These are phyloP conservation scores for Candida dendrica DNA, from an alignment of 805 yeast species.

Conservation along the genomic window DNA sequence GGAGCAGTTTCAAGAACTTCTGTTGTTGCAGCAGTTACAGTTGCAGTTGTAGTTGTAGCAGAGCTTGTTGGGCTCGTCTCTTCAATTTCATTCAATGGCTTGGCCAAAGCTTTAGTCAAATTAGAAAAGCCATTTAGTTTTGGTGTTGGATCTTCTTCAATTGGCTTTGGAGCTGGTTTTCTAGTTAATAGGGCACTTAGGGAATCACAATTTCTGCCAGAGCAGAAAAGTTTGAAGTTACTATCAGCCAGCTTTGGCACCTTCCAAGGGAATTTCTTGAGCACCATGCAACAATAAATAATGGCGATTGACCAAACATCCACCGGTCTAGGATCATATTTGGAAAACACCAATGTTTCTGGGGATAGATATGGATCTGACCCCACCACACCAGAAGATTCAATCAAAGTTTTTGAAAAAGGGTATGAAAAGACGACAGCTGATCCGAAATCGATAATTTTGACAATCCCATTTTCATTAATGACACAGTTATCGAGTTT, in stretches of 20 bases:
- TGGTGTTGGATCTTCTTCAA: conserved; percentile 17
- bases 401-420: conserved; percentile 61
- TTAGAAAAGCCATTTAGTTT: conserved; percentile 18
- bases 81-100: conserved; percentile 17
- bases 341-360: conserved; percentile 75
- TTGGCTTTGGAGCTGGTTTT: conserved; percentile 41
- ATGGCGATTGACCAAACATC: conserved; percentile 93
- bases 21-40: conserved; percentile 1
- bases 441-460: conserved; percentile 88
- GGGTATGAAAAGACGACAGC: conserved; percentile 91
- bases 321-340: conserved; percentile 87
- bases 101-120: conserved; percentile 18
- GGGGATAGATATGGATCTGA: conserved; percentile 90
- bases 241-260: conserved; percentile 78
- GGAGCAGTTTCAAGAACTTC: conserved; percentile 1
- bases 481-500: conserved; percentile 91
- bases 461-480: conserved; percentile 73
- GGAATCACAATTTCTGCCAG: conserved; percentile 62
- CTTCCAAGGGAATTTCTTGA: conserved; percentile 92
- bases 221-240: conserved; percentile 76
- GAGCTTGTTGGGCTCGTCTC: background rate
- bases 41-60: background rate
- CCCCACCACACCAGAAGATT: conserved; percentile 80
- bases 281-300: conserved; percentile 85
- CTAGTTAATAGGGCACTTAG: conserved; percentile 53